These are phyloP conservation scores for Rhizoclosmatium globosum DNA, from an alignment of 192 early-diverging fungal species.

Conservation along the genomic window DNA sequence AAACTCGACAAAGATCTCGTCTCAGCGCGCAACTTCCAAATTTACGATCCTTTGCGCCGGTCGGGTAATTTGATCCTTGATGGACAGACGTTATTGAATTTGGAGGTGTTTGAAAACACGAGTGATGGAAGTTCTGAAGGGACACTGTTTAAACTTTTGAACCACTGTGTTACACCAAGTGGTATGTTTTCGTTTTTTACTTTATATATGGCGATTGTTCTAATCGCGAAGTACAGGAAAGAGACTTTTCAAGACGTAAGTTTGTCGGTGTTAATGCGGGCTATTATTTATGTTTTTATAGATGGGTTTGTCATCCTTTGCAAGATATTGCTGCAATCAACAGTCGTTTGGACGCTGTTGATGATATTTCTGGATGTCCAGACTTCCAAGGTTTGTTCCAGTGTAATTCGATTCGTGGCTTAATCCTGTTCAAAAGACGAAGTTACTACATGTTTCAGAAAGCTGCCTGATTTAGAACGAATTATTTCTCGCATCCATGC, in stretches of 20 bases:
- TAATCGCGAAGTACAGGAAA: slow-evolving; percentile 31
- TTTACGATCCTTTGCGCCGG: slow-evolving; percentile 86
- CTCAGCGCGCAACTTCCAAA: slow-evolving; percentile 82
- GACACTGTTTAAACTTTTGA: slow-evolving; percentile 85
- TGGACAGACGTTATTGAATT: slow-evolving; percentile 89
- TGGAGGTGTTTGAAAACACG: slow-evolving; percentile 91
- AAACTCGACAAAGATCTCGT: slow-evolving; percentile 87
- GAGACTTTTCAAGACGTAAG: slow-evolving; percentile 53
- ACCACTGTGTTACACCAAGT: slow-evolving; percentile 88
- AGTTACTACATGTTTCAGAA: slow-evolving; percentile 41
- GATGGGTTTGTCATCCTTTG: slow-evolving; percentile 92
- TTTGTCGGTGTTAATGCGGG: background rate
- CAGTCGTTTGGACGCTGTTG: slow-evolving; percentile 86
- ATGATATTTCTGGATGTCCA: slow-evolving; percentile 70
- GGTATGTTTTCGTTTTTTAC: slow-evolving; percentile 51
- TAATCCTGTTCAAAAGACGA: slow-evolving; percentile 16
- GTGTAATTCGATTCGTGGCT: background rate
- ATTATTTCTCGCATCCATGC: slow-evolving; percentile 90
- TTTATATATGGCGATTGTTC: background rate
- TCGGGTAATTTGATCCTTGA: slow-evolving; percentile 84
- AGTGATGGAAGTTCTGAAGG: slow-evolving; percentile 76
- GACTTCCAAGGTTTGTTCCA: slow-evolving; percentile 41
- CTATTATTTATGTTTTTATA: background rate
- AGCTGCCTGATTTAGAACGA: slow-evolving; percentile 88
- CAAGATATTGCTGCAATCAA: slow-evolving; percentile 72